Percentiles rank a stretch among this genome's conserved stretches.
Conservation (phyloP, 148 eudicot species). For the Rheum nobile region DNA sequence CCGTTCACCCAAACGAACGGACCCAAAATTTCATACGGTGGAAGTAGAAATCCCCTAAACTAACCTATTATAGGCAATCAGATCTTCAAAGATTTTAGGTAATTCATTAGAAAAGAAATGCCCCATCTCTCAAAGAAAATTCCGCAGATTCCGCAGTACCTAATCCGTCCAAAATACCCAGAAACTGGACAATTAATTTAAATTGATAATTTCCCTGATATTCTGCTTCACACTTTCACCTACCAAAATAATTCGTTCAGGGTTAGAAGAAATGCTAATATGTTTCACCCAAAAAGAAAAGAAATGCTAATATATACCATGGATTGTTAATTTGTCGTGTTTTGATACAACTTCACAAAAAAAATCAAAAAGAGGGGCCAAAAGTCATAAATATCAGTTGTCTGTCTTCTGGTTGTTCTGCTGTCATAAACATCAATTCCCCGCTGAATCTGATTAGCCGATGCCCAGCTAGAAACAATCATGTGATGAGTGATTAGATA, state of each 20-base stretch:
- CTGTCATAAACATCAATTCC: conserved; percentile 4
- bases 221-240: neutral
- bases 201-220: neutral
- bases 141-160: too few relatives aligned
- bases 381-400: neutral
- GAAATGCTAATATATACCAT: neutral
- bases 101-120: too few relatives aligned
- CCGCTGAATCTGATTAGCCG: neutral
- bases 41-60: too few relatives aligned
- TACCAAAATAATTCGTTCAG: neutral
- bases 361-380: neutral
- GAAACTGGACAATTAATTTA: too few relatives aligned
- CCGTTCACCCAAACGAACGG: too few relatives aligned
- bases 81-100: too few relatives aligned
- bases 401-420: neutral
- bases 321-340: neutral
- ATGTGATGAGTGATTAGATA: neutral
- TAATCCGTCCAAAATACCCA: too few relatives aligned
- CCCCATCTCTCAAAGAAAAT: neutral
- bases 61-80: too few relatives aligned
- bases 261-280: neutral
- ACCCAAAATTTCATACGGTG: too few relatives aligned
- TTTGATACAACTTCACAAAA: neutral
- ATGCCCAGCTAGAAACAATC: neutral
- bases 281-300: too few relatives aligned